A percentile compares a stretch with the other conserved stretches of the same genome.
phyloP scores from a whole-genome alignment of 2,329 filamentous ascomycete species.

The Penicillium sp. region DNA sequence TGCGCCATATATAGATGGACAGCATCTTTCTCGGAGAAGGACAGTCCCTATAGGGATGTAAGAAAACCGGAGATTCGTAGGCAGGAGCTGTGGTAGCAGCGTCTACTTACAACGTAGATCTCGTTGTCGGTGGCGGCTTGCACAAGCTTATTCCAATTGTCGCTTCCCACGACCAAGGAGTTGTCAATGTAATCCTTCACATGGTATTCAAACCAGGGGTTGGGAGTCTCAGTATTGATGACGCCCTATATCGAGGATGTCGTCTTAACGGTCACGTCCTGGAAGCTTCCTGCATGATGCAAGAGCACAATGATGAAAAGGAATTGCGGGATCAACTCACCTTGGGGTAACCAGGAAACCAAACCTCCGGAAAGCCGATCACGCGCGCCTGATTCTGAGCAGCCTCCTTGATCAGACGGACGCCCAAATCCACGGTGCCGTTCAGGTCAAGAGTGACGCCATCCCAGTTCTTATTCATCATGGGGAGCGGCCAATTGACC shows the following conservation, averaged over 20 bases:
- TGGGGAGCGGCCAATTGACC: not conserved
- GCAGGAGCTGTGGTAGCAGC: no score
- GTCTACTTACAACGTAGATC: not conserved
- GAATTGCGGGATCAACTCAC: no score
- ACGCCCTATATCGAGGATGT: no score
- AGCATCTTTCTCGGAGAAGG: not conserved
- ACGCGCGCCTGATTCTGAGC: conserved; percentile 1
- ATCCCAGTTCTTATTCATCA: not conserved
- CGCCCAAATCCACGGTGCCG: not conserved
- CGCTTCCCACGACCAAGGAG: not conserved
- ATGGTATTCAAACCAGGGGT: not conserved
- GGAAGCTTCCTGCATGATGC: no score
- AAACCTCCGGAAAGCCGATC: not conserved
- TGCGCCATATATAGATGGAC: not conserved
- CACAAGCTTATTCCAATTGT: not conserved
- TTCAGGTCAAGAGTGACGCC: not conserved
- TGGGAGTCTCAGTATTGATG: no score
- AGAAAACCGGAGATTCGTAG: no score
- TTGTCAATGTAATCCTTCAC: not conserved
- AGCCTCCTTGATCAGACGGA: not conserved
- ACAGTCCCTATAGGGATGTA: no score
- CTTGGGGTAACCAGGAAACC: not conserved
- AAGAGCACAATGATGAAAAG: no score
- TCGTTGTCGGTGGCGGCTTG: not conserved
- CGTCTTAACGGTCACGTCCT: no score